Conservation (phyloP, 179 eudicot species). For the Patellifolia procumbens region DNA sequence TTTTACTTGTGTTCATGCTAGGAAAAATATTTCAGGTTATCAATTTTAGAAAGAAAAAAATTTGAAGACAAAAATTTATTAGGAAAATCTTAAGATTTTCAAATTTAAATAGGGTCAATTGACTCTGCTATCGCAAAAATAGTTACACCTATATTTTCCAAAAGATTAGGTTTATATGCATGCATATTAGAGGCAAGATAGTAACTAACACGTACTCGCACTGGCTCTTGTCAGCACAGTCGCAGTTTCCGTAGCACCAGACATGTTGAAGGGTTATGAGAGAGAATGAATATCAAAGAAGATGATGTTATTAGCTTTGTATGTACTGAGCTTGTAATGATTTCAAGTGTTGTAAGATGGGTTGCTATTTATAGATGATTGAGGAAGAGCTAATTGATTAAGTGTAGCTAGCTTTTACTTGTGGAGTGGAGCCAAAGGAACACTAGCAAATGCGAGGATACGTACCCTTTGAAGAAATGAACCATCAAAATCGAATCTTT, state of each 20-base stretch:
- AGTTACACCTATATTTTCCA: too few species aligned
- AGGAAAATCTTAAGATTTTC: too few species aligned
- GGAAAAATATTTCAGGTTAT: too few species aligned
- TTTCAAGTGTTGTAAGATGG: conserved; percentile 14
- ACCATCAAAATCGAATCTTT: conserved; percentile 12
- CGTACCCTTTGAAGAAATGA: neutral
- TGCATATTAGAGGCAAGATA: neutral
- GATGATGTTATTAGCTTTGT: neutral
- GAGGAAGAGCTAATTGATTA: neutral
- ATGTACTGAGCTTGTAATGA: conserved; percentile 9
- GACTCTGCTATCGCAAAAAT: too few species aligned
- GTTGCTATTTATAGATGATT: conserved; percentile 47
- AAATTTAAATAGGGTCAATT: too few species aligned
- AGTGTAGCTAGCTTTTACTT: neutral
- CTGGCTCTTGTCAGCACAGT: conserved; percentile 27
- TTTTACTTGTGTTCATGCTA: too few species aligned
- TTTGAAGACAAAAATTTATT: too few species aligned
- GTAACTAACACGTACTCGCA: conserved; percentile 17
- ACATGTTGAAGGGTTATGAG: conserved; percentile 13
- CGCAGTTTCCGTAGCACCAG: conserved; percentile 26
- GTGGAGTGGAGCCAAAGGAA: conserved; percentile 1
- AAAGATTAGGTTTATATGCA: too few species aligned
- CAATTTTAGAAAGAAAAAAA: too few species aligned
- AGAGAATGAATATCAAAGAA: neutral
- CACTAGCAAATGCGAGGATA: neutral